These are phyloP conservation scores for Gautieria morchelliformis DNA, from an alignment of 768 basidiomycete genomes.

Conservation along the genomic window DNA sequence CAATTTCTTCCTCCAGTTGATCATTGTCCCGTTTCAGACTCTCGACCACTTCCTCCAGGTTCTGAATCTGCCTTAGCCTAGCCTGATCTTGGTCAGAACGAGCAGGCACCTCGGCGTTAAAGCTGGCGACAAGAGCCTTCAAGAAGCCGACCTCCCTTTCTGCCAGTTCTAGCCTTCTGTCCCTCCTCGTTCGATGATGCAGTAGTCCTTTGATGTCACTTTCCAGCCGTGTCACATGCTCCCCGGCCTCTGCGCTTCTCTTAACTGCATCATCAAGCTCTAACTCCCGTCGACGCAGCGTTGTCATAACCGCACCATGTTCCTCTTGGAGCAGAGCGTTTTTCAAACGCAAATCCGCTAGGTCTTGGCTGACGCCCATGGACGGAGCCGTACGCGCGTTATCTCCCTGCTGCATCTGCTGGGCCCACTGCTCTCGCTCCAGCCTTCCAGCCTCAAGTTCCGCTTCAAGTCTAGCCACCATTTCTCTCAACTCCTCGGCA, in stretches of 20 bases:
- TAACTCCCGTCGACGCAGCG: constrained; percentile 43
- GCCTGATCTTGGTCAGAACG: constrained; percentile 5
- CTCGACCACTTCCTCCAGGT: constrained; percentile 11
- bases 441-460: constrained; percentile 51
- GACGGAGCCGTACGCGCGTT: constrained; percentile 17
- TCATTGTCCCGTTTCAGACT: constrained; percentile 43
- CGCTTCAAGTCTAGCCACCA: constrained; percentile 48
- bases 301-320: constrained; percentile 46
- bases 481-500: constrained; percentile 46
- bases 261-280: constrained; percentile 35
- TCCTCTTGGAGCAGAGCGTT: constrained; percentile 61
- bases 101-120: constrained; percentile 42
- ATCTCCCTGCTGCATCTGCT: not conserved
- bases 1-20: constrained; percentile 36
- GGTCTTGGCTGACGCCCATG: constrained; percentile 44
- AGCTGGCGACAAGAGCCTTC: constrained; percentile 55
- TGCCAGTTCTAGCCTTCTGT: constrained; percentile 30
- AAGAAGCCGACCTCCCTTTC: constrained; percentile 62
- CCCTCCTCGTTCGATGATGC: constrained; percentile 26
- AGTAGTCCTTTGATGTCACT: constrained; percentile 27
- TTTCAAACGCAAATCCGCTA: constrained; percentile 49
- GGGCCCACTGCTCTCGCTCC: constrained; percentile 54
- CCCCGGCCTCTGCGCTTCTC: constrained; percentile 28
- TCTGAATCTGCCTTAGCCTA: constrained; percentile 4
- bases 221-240: constrained; percentile 25